Conservation (phyloP, 2,329 filamentous ascomycete genomes). For the Allantophomopsis cytisporea region DNA sequence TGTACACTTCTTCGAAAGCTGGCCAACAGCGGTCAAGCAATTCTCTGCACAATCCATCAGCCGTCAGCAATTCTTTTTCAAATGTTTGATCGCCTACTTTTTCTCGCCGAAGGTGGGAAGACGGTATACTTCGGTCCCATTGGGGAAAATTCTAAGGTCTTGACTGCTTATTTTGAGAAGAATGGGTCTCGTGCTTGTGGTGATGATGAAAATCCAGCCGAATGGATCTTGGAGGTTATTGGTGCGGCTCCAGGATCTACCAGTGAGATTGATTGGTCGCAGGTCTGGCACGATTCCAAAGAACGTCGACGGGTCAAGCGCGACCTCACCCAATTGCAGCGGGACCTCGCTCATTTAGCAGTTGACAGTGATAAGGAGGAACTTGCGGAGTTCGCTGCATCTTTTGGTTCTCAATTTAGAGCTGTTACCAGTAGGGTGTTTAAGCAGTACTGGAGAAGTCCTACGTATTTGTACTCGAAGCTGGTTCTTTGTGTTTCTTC, state of each 20-base stretch:
- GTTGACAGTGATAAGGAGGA: constrained; percentile 11
- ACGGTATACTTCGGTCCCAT: constrained; percentile 74
- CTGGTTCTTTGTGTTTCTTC: constrained; percentile 32
- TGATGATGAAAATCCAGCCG: constrained; percentile 61
- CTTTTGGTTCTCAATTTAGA: constrained; percentile 35
- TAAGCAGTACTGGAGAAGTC: constrained; percentile 49
- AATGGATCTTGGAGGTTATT: constrained; percentile 59
- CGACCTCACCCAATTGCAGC: constrained; percentile 39
- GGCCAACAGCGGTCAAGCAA: constrained; percentile 70
- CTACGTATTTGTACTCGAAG: constrained; percentile 32
- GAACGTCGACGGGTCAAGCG: constrained; percentile 23
- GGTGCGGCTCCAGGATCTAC: constrained; percentile 44
- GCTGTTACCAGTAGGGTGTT: constrained; percentile 44
- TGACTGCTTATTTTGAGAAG: constrained; percentile 52
- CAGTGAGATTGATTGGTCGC: constrained; percentile 45
- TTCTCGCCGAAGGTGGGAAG: constrained; percentile 59
- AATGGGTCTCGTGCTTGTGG: constrained; percentile 54
- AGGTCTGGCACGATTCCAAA: constrained; percentile 41
- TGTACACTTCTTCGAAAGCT: constrained; percentile 79
- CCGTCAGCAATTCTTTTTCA: background rate
- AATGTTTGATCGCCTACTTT: constrained; percentile 61
- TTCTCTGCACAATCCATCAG: constrained; percentile 1
- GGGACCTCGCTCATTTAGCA: constrained; percentile 20
- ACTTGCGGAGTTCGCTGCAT: constrained; percentile 47
- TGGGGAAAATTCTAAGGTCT: constrained; percentile 24